These are phyloP conservation scores for Diaporthe citri DNA, from an alignment of 2,329 filamentous ascomycete species.

Conservation along the genomic window DNA sequence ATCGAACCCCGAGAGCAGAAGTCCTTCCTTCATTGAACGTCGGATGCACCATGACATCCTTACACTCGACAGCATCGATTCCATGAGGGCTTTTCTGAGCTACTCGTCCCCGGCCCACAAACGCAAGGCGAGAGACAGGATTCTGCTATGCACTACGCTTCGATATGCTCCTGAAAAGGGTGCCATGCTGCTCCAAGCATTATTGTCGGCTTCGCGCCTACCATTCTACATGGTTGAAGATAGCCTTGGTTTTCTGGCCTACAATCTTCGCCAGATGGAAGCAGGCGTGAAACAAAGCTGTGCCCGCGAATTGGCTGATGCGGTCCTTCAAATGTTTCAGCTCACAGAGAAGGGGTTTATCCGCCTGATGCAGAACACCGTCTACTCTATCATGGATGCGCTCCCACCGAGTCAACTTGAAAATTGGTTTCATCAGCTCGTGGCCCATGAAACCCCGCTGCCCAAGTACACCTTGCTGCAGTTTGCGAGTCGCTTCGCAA, in stretches of 20 bases:
- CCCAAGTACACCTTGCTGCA: slow-evolving; percentile 61
- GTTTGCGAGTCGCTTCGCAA: slow-evolving; percentile 61
- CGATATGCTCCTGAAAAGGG: slow-evolving; percentile 40
- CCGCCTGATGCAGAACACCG: slow-evolving; percentile 54
- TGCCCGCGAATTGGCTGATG: slow-evolving; percentile 33
- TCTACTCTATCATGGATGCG: slow-evolving; percentile 44
- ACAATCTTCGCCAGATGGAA: slow-evolving; percentile 22
- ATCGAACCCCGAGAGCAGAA: background rate
- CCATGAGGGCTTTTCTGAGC: slow-evolving; percentile 52
- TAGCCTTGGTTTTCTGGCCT: slow-evolving; percentile 39
- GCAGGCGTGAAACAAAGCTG: background rate
- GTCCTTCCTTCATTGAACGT: slow-evolving; percentile 38
- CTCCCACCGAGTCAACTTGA: slow-evolving; percentile 43
- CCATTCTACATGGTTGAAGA: slow-evolving; percentile 43
- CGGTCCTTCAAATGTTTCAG: slow-evolving; percentile 40
- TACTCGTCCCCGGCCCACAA: slow-evolving; percentile 42
- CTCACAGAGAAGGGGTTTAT: slow-evolving; percentile 41
- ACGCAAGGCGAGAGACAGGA: slow-evolving; percentile 45
- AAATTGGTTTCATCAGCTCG: slow-evolving; percentile 54
- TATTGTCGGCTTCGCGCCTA: slow-evolving; percentile 35
- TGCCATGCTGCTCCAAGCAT: slow-evolving; percentile 42
- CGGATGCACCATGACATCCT: slow-evolving; percentile 49
- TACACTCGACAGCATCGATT: slow-evolving; percentile 45
- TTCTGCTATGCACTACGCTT: slow-evolving; percentile 51
- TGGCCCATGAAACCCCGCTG: slow-evolving; percentile 47